Conservation (phyloP, 1,284 basidiomycete genomes). For the Schizophyllum commune region DNA sequence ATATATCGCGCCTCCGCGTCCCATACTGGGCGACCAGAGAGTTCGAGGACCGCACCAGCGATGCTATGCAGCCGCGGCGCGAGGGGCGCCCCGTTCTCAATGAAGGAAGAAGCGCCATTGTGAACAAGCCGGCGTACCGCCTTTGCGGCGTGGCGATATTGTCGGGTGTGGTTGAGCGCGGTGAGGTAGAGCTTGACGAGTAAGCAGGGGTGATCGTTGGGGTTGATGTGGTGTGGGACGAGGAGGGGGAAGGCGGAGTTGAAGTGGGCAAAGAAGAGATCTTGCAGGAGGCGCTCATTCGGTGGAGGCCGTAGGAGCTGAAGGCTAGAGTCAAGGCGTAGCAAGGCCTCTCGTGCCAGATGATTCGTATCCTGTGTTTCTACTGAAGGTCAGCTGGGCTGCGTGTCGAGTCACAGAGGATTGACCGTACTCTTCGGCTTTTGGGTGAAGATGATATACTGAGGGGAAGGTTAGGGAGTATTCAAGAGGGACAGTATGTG, state of each 20-base stretch:
- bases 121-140: slow-evolving; percentile 9
- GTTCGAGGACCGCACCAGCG: slow-evolving; percentile 14
- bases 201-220: slow-evolving; percentile 7
- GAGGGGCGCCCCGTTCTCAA: slow-evolving; percentile 2
- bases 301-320: slow-evolving; percentile 10
- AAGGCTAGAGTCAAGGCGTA: neutral
- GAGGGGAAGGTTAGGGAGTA: neutral
- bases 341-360: neutral
- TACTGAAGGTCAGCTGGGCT: neutral
- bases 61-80: slow-evolving; percentile 9
- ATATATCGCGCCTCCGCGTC: slow-evolving; percentile 14
- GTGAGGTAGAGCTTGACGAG: slow-evolving; percentile 11
- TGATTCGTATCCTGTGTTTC: neutral
- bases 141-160: slow-evolving; percentile 8
- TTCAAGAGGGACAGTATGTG: neutral
- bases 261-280: slow-evolving; percentile 9
- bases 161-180: slow-evolving; percentile 15
- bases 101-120: neutral
- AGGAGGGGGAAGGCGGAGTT: slow-evolving; percentile 14
- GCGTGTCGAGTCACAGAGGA: neutral
- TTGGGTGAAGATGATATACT: slow-evolving; percentile 17
- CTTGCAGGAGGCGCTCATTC: slow-evolving; percentile 7
- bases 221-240: slow-evolving; percentile 9
- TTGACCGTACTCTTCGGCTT: slow-evolving; percentile 9
- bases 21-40: slow-evolving; percentile 13